These are phyloP conservation scores for Paulownia fortunei DNA, from an alignment of 257 asterid species.

Conservation along the genomic window DNA sequence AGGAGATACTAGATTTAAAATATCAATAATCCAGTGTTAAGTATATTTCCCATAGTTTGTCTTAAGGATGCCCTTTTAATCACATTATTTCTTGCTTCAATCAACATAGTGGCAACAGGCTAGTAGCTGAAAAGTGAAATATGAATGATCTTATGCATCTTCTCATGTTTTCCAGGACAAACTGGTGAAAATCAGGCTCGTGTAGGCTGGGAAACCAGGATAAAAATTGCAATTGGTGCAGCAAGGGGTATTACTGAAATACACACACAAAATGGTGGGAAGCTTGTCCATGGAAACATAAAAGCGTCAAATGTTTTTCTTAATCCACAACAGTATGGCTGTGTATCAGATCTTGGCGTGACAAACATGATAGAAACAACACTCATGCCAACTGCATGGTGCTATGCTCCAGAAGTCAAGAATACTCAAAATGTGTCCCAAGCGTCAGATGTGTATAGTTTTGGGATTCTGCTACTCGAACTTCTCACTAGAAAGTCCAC, in stretches of 20 bases:
- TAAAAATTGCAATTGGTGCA: slow-evolving; percentile 18
- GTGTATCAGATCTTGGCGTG: slow-evolving; percentile 26
- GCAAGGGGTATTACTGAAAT: slow-evolving; percentile 21
- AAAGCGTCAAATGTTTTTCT: slow-evolving; percentile 24
- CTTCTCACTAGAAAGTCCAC: slow-evolving; percentile 18
- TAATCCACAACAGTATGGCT: slow-evolving; percentile 12
- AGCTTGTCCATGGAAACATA: slow-evolving; percentile 29
- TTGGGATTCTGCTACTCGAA: slow-evolving; percentile 26
- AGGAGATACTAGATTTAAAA: too few species aligned
- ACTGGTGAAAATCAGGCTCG: not conserved
- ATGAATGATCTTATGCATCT: not conserved
- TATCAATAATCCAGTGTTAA: too few species aligned
- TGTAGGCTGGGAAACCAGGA: slow-evolving; percentile 13
- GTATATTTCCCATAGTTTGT: not conserved
- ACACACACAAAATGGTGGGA: slow-evolving; percentile 14
- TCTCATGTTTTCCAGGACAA: slow-evolving; percentile 14
- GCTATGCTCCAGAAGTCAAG: slow-evolving; percentile 27
- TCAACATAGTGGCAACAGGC: not conserved
- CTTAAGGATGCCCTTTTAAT: not conserved
- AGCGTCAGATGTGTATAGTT: slow-evolving; percentile 27
- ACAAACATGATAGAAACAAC: slow-evolving; percentile 4
- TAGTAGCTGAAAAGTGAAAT: not conserved
- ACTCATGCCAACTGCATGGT: not conserved
- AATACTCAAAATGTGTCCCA: not conserved
- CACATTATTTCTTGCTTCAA: too few species aligned